phyloP scores from a whole-genome alignment of 1,284 basidiomycete genomes.

The Puccinia brachypodii region DNA sequence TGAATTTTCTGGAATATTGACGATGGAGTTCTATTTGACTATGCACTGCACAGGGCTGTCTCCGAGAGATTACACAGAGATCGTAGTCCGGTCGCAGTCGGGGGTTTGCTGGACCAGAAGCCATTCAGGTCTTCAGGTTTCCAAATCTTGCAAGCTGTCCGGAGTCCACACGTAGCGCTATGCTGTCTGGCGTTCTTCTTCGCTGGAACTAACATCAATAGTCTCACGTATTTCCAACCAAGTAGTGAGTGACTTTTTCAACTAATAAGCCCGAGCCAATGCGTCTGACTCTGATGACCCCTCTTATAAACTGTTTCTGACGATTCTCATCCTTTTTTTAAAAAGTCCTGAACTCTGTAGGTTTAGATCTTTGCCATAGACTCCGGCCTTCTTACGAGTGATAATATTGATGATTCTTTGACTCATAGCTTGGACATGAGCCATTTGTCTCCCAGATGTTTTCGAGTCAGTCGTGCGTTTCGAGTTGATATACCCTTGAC shows the following conservation, averaged over 20 bases:
- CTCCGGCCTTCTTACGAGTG: background rate
- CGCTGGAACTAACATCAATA: background rate
- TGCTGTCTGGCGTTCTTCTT: conserved; percentile 3
- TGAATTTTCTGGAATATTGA: background rate
- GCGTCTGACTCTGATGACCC: background rate
- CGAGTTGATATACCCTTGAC: background rate
- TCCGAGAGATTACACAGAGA: background rate
- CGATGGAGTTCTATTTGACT: background rate
- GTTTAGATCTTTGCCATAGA: background rate
- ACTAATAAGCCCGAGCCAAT: background rate
- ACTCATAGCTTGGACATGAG: background rate
- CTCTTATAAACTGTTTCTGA: background rate
- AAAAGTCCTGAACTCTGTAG: conserved; percentile 15
- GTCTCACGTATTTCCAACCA: background rate
- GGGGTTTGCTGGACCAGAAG: background rate
- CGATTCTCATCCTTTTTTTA: background rate
- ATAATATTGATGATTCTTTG: background rate
- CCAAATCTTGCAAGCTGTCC: background rate
- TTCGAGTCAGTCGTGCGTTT: background rate
- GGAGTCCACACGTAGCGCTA: background rate
- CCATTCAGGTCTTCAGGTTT: conserved; percentile 10
- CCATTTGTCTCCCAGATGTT: background rate
- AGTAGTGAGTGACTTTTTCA: background rate
- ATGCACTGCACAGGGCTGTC: background rate
- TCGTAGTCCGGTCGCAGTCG: background rate